Percentiles rank a stretch among this genome's conserved stretches.
Evolutionary conservation across 2,329 filamentous ascomycete species (phyloP).

Genomic region (Scleromitrula shiraiana): DNA sequence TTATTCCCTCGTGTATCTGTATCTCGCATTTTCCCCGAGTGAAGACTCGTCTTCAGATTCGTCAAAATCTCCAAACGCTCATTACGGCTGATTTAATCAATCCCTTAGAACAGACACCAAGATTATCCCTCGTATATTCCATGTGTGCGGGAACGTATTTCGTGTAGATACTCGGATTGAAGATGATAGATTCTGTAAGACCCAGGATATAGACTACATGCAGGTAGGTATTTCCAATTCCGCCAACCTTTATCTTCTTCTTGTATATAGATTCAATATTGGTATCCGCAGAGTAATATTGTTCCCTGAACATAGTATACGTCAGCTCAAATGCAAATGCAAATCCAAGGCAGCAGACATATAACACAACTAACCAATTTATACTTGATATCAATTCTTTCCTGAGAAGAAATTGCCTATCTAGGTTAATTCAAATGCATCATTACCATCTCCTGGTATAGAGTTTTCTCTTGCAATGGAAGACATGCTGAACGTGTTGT

Average conservation of each 20-base stretch:
- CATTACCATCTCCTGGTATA: neutral
- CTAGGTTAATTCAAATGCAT: conserved; percentile 8
- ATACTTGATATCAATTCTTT: conserved; percentile 61
- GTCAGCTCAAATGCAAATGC: neutral
- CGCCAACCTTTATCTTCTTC: conserved; percentile 1
- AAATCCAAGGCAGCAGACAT: too few relatives aligned
- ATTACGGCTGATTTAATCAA: conserved; percentile 61
- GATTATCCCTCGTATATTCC: conserved; percentile 56
- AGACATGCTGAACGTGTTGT: neutral
- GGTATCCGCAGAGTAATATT: conserved; percentile 13
- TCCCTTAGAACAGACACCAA: conserved; percentile 62
- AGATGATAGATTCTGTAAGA: conserved; percentile 11
- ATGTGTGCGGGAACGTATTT: conserved; percentile 57
- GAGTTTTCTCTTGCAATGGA: neutral
- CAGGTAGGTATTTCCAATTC: conserved; percentile 11
- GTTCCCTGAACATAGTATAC: neutral
- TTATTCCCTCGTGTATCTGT: too few relatives aligned
- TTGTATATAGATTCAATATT: conserved; percentile 55
- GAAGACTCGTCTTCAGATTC: conserved; percentile 57
- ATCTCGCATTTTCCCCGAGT: too few relatives aligned
- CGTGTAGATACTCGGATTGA: conserved; percentile 50
- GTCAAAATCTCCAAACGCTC: conserved; percentile 74
- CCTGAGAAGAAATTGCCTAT: conserved; percentile 40
- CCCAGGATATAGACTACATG: conserved; percentile 1
- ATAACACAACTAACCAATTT: neutral